Percentiles rank a stretch among this genome's conserved stretches.
These are phyloP conservation scores for Yamadazyma trypodendri DNA, from an alignment of 1,139 yeast species.

Conservation along the genomic window DNA sequence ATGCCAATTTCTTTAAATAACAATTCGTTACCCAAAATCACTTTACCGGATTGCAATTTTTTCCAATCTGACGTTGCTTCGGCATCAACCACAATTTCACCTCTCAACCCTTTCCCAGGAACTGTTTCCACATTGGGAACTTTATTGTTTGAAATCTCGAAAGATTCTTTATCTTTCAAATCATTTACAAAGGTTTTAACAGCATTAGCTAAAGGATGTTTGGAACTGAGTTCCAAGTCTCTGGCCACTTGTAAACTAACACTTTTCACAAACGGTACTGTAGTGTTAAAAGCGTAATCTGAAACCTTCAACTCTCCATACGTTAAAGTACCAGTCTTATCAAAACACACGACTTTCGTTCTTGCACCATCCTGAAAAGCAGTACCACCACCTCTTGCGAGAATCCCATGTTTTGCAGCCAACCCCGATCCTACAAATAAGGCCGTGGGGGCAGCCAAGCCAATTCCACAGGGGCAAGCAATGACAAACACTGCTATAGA, in stretches of 20 bases:
- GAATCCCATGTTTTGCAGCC: constrained; percentile 60
- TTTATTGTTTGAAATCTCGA: constrained; percentile 31
- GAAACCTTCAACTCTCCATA: constrained; percentile 62
- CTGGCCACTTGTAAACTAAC: constrained; percentile 46
- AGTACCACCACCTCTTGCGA: constrained; percentile 79
- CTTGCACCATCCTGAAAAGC: constrained; percentile 77
- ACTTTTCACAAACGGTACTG: constrained; percentile 18
- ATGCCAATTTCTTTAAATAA: constrained; percentile 47
- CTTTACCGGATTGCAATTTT: constrained; percentile 32
- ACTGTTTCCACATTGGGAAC: constrained; percentile 51
- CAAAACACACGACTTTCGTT: constrained; percentile 67
- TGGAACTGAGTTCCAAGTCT: constrained; percentile 64
- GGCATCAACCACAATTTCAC: constrained; percentile 29
- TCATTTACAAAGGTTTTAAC: constrained; percentile 39
- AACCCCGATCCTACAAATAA: constrained; percentile 47
- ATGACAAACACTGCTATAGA: constrained; percentile 74
- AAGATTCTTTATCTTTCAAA: constrained; percentile 19
- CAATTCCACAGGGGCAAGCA: constrained; percentile 51
- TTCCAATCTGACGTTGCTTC: constrained; percentile 27
- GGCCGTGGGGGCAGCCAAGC: constrained; percentile 50
- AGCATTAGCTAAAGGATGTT: constrained; percentile 69
- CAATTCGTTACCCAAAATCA: constrained; percentile 65
- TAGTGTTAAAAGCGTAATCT: constrained; percentile 33
- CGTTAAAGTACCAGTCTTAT: constrained; percentile 78
- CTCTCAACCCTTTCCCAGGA: constrained; percentile 60